phyloP scores from a whole-genome alignment of 192 early-diverging fungal genomes.

The Chytriomyces confervae region DNA sequence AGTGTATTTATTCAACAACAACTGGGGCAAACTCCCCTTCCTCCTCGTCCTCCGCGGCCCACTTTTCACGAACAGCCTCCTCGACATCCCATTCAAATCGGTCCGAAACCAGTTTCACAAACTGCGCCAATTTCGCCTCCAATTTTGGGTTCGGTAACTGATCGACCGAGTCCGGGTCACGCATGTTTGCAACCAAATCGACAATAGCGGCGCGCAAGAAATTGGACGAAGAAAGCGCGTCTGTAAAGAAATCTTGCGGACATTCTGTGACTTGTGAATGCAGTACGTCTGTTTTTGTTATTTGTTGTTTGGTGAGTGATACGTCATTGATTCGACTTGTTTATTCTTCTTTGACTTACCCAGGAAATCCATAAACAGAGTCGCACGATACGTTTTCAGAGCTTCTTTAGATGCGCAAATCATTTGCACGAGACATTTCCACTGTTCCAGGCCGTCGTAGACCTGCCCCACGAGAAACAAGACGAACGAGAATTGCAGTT shows the following conservation, averaged over 20 bases:
- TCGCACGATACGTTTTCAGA: slow-evolving; percentile 45
- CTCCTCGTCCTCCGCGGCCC: slow-evolving; percentile 55
- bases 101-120: slow-evolving; percentile 59
- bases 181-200: slow-evolving; percentile 50
- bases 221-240: slow-evolving; percentile 68
- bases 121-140: slow-evolving; percentile 45
- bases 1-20: slow-evolving; percentile 18
- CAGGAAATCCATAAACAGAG: slow-evolving; percentile 65
- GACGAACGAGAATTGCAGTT: slow-evolving; percentile 83
- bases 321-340: neutral
- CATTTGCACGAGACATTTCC: slow-evolving; percentile 80
- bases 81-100: slow-evolving; percentile 73
- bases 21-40: slow-evolving; percentile 46
- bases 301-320: neutral
- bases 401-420: slow-evolving; percentile 70
- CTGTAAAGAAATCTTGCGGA: slow-evolving; percentile 72
- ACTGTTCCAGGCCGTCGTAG: slow-evolving; percentile 85
- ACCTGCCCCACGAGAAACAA: slow-evolving; percentile 80
- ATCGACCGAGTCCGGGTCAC: slow-evolving; percentile 14
- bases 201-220: slow-evolving; percentile 62
- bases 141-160: slow-evolving; percentile 29
- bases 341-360: slow-evolving; percentile 41
- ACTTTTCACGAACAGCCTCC: slow-evolving; percentile 54
- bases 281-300: slow-evolving; percentile 51
- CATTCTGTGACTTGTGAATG: slow-evolving; percentile 70